Base-by-base conservation (phyloP, 176 grass and related monocot genomes). In the Pontederia crassipes region DNA sequence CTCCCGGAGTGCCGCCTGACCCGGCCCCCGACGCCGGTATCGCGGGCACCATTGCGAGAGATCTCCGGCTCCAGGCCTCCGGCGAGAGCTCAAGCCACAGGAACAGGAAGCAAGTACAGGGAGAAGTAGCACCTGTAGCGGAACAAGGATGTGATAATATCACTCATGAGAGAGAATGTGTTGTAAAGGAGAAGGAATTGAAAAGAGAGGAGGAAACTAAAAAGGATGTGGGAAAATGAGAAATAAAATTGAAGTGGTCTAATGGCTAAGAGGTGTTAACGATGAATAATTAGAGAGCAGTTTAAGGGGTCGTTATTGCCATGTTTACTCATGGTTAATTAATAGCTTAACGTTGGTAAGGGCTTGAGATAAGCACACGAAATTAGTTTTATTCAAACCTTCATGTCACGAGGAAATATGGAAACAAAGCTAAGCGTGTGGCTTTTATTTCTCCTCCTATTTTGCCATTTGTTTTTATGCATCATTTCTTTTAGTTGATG, bases 171-270 rank as follows among this genome's bases (percentile, higher is more conserved):
- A 73, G 63, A 52, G 8, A 12, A 17, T 9, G 35, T 24, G 48
- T 29, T 24, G 4, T 24, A 24, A 58, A 47, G 10, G 73, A 59
- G 62, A 50, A 60, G 65, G 69, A 62, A 73, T 78, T 67, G 71
- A 49, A 83, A 85, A 12, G 9, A 64, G 55, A 54, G 81, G 82
- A 85, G 79, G 28, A 60, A 61, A 61, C 1, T 29, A 61, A 26
- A 88, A 75, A 75, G 78, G 66, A 64, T 17, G 57, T 0, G 11
- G 55, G 6, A 24, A 46, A 11, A 55, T 57, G 67, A 27, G 54
- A 71, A 71, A 85, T 40, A 40, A 40, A 40, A 65, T 46, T 6
- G 18, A 65, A 51, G 62, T 20, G 62, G 47, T 40, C 32, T 40
- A 40, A 40, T 40, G 32, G 32, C 32, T 4, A 40, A n/a, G n/a